These are phyloP conservation scores for Ensete ventricosum DNA, from an alignment of 176 grass and related monocot species.

Conservation along the genomic window DNA sequence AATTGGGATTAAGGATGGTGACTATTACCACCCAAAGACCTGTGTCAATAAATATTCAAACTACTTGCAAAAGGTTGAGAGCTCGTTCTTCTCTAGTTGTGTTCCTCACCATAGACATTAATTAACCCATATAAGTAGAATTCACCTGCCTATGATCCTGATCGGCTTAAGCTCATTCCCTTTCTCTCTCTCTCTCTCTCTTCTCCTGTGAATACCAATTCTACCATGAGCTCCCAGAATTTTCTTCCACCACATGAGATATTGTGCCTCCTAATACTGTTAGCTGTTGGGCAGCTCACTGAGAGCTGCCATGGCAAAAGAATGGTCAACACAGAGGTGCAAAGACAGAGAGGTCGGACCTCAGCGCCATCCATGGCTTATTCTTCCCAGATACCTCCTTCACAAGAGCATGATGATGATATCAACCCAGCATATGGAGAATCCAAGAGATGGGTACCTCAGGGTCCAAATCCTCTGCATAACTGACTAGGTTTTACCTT, in stretches of 20 bases:
- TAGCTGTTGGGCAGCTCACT: slow-evolving; percentile 21
- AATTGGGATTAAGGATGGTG: no score
- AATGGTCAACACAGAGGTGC: neutral
- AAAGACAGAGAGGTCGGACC: no score
- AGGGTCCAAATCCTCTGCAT: slow-evolving; percentile 80
- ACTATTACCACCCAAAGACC: no score
- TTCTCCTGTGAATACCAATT: slow-evolving; percentile 4
- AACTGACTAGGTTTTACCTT: slow-evolving; percentile 33
- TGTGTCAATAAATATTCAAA: no score
- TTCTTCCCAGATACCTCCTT: no score
- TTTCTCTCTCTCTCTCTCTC: neutral
- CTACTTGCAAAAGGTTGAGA: no score
- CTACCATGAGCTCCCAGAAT: slow-evolving; percentile 26
- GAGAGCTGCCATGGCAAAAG: slow-evolving; percentile 22
- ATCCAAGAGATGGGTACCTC: slow-evolving; percentile 63
- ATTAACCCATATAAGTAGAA: no score
- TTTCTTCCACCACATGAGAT: slow-evolving; percentile 9
- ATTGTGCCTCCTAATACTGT: slow-evolving; percentile 15
- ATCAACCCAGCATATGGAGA: slow-evolving; percentile 18
- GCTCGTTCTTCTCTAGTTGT: no score
- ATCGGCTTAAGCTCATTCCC: no score
- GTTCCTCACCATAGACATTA: no score
- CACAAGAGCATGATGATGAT: neutral
- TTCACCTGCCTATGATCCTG: no score
- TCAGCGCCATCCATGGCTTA: no score